A percentile compares a stretch with the other conserved stretches of the same genome.
Evolutionary conservation across 768 basidiomycete species (phyloP).

Genomic region (Albatrellus ellisii): DNA sequence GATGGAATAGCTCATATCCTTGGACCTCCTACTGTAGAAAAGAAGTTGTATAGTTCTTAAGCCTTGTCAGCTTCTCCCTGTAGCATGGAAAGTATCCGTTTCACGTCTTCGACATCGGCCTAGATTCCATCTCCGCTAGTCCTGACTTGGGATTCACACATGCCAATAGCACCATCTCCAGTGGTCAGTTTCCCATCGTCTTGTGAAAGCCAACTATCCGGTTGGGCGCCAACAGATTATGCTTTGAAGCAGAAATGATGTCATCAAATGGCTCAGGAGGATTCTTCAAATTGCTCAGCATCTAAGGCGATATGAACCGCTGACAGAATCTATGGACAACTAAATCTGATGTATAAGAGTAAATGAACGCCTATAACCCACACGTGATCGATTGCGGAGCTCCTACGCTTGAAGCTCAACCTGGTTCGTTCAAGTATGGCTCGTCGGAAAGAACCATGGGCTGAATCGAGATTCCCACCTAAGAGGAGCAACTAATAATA

Average conservation of each 20-base stretch:
- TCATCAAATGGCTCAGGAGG: constrained; percentile 81
- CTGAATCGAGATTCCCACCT: constrained; percentile 87
- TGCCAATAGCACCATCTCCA: constrained; percentile 39
- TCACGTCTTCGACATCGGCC: constrained; percentile 63
- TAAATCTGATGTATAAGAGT: constrained; percentile 8
- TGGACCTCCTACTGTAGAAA: too few species aligned
- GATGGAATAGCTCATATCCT: too few species aligned
- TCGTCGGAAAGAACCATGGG: constrained; percentile 94
- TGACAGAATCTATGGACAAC: constrained; percentile 59
- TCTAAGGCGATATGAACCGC: constrained; percentile 38
- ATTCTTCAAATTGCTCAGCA: constrained; percentile 72
- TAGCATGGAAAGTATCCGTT: constrained; percentile 36
- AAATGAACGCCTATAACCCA: constrained; percentile 25
- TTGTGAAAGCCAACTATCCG: constrained; percentile 63
- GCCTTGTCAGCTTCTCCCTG: constrained; percentile 2
- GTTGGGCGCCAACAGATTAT: constrained; percentile 47
- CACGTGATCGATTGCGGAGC: constrained; percentile 67
- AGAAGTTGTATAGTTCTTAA: too few species aligned
- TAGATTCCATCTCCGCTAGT: constrained; percentile 46
- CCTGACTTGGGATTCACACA: constrained; percentile 22
- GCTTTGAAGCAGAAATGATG: constrained; percentile 86
- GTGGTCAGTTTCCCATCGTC: constrained; percentile 60
- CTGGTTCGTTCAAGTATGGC: constrained; percentile 89
- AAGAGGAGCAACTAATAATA: constrained; percentile 3
- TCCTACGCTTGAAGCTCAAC: constrained; percentile 64